Percentiles rank a stretch among this genome's conserved stretches.
Conservation (phyloP, 495 filamentous ascomycete species). For the Chaetomium cochliodes region DNA sequence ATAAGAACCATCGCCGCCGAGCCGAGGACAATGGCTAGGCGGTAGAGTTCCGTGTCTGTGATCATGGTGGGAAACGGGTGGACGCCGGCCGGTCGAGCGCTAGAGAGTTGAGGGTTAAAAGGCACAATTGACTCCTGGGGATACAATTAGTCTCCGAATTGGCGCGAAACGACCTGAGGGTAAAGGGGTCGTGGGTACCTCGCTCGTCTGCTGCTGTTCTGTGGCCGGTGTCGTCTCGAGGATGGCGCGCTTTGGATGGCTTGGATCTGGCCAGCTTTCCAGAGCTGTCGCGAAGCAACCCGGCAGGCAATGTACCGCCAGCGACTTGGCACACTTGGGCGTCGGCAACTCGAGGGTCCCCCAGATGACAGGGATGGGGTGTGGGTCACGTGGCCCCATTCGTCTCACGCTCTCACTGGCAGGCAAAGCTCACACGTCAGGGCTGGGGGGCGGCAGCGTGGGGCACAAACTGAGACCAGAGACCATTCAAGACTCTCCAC, state of each 20-base stretch:
- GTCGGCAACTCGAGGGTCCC: not conserved
- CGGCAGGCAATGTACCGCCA: slow-evolving; percentile 20
- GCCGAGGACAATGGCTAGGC: slow-evolving; percentile 90
- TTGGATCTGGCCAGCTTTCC: slow-evolving; percentile 37
- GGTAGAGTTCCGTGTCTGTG: slow-evolving; percentile 78
- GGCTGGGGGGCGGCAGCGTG: slow-evolving; percentile 23
- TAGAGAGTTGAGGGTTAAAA: not conserved
- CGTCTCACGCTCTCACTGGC: too few relatives aligned
- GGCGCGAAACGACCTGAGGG: not conserved
- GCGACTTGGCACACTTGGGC: not conserved
- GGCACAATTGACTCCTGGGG: not conserved
- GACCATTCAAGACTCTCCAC: slow-evolving; percentile 21
- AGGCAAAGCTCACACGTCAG: slow-evolving; percentile 23
- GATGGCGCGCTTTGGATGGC: slow-evolving; percentile 3
- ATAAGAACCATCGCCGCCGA: slow-evolving; percentile 90
- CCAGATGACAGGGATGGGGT: not conserved
- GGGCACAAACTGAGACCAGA: slow-evolving; percentile 12
- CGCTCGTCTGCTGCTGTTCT: slow-evolving; percentile 1
- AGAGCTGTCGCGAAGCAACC: slow-evolving; percentile 12
- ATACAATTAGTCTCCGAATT: not conserved
- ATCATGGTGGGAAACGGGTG: slow-evolving; percentile 61
- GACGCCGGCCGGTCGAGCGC: slow-evolving; percentile 4
- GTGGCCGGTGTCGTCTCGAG: not conserved
- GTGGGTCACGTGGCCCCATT: slow-evolving; percentile 20
- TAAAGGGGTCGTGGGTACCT: slow-evolving; percentile 4